Conservation (phyloP, 2,329 filamentous ascomycete genomes). For the Ascochyta fabae region DNA sequence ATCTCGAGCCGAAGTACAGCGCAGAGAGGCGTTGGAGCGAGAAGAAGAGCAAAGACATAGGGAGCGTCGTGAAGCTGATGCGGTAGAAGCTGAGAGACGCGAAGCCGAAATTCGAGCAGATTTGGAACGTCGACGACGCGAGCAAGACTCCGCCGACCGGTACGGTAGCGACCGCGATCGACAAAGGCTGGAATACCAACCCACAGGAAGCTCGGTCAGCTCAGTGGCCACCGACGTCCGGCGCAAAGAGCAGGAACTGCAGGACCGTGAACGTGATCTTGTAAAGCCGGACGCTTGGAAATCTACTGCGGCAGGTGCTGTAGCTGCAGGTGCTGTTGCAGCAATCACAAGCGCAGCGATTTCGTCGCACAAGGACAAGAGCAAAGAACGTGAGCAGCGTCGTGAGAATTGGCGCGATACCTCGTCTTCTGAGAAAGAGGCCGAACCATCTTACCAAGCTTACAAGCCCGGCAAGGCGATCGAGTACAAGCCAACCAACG, state of each 20-base stretch:
- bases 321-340: conserved; percentile 43
- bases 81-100: conserved; percentile 31
- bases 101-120: conserved; percentile 41
- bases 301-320: conserved; percentile 45
- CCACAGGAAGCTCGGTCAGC: conserved; percentile 37
- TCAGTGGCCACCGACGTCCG: conserved; percentile 41
- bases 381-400: conserved; percentile 21
- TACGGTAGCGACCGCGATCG: conserved; percentile 34
- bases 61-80: conserved; percentile 38
- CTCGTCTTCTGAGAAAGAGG: conserved; percentile 9
- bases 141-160: conserved; percentile 32
- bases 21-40: conserved; percentile 38
- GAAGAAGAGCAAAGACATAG: conserved; percentile 33
- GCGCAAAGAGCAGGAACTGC: conserved; percentile 44
- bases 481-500: conserved; percentile 30
- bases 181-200: conserved; percentile 36
- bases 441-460: conserved; percentile 11
- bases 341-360: conserved; percentile 43
- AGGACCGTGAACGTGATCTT: conserved; percentile 43
- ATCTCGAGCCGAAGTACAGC: conserved; percentile 36
- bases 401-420: conserved; percentile 16
- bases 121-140: conserved; percentile 33
- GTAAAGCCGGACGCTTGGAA: conserved; percentile 47
- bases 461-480: conserved; percentile 32
- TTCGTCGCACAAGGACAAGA: conserved; percentile 33